Base-by-base conservation (phyloP, 306 rosid genomes). In the Acacia crassicarpa region DNA sequence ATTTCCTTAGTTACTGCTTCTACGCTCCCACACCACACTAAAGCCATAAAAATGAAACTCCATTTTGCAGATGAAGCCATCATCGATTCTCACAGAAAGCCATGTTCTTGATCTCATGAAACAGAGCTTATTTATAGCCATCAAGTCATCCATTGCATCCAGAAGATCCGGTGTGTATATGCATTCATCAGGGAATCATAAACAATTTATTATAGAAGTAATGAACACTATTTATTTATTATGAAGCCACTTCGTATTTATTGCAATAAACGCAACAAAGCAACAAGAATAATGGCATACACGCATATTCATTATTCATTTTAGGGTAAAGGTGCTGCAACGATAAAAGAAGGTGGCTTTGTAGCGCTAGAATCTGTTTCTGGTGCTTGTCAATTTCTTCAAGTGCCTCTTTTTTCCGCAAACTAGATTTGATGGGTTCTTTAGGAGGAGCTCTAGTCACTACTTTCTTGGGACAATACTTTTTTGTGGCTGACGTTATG, bases 321-420 rank as follows among this genome's bases (percentile, higher is more conserved):
- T n/a, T n/a, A n/a, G n/a, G n/a, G n/a, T n/a, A n/a, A n/a, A n/a
- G n/a, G n/a, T n/a, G n/a, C n/a, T n/a, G n/a, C n/a, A n/a, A n/a
- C n/a, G n/a, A n/a, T n/a, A n/a, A n/a, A n/a, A n/a, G n/a, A n/a
- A n/a, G n/a, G n/a, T n/a, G n/a, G n/a, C n/a, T 96, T 80, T 96
- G 99, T 32, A 94, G 85, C 8, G 92, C 49, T 76, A 96, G 77
- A 81, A 96, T 93, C 83, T 91, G 84, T 81, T 92, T 96, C 94
- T 96, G 99, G 33, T 83, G 85, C 87, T 87, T 88, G 89, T 92
- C 93, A 33, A 96, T 90, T 85, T 93, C 92, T 78, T 77, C 85
- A 17, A 83, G 87, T 54, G 92, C 98, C 89, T 89, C 85, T 33
- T 87, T 59, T 86, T 90, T 93, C 69, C 81, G 90, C 91, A 96